Evolutionary conservation across 176 grass and related monocot species (phyloP), one percentile per base, ranked within the genome.

Genomic region (Tillandsia leiboldiana): DNA sequence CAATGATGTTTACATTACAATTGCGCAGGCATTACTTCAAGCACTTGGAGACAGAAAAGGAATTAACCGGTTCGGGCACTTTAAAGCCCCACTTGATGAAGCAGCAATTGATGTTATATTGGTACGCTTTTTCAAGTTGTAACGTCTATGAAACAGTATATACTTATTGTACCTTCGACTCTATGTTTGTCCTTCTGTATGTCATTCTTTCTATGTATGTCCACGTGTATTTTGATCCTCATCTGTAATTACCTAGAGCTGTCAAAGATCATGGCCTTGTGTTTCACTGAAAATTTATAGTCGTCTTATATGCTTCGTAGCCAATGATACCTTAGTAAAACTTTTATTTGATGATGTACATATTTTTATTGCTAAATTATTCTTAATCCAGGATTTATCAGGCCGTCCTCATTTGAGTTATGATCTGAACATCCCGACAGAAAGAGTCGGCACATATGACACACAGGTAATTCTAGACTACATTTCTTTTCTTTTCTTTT

Each of bases 351-450:
- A n/a, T 61, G 33, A 61, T 61, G 17, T n/a, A 23, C 3, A 23
- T 61, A 20, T 26, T 20, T 42, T 68, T 42, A 11, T 48, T 53
- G 50, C 48, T 1, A 61, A 61, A 26, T 20, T 1, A n/a, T 49
- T 51, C 12, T 67, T 63, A 67, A 64, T 81, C 20, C 65, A 93
- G 94, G 94, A 97, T 86, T 72, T 93, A 77, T 97, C 94, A 81
- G 89, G 94, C 22, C 84, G 86, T 48, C 94, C 94, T 70, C 94
- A 97, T 87, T 90, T 97, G 80, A 92, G 84, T 59, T 93, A 70
- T 3, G 77, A 79, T 42, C 78, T 97, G 48, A 85, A 48, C 68
- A 97, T 93, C 83, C 86, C 86, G 59, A 97, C 86, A 51, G 74
- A 83, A 27, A 78, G 89, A 79, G 89, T 90, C 70, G 94, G 94